phyloP scores from a whole-genome alignment of 768 basidiomycete genomes.

The Tephrocybe sp. region DNA sequence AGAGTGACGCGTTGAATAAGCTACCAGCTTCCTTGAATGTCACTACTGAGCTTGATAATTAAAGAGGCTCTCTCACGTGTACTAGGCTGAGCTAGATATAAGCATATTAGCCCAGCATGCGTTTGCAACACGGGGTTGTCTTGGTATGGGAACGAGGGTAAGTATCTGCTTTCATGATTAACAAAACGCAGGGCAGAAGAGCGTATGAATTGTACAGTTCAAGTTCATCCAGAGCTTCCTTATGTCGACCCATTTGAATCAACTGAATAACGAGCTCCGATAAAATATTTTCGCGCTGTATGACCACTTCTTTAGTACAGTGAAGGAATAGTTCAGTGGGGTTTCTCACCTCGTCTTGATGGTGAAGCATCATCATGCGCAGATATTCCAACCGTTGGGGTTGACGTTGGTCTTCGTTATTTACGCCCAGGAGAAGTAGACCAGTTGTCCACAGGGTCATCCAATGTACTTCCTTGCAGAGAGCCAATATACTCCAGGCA shows the following conservation, averaged over 20 bases:
- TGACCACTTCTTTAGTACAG: neutral
- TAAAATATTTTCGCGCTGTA: slow-evolving; percentile 70
- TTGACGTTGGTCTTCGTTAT: slow-evolving; percentile 24
- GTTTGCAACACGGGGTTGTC: slow-evolving; percentile 77
- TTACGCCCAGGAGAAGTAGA: slow-evolving; percentile 48
- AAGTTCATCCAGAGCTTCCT: slow-evolving; percentile 79
- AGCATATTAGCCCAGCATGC: slow-evolving; percentile 75
- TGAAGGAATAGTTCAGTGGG: neutral
- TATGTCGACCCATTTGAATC: slow-evolving; percentile 52
- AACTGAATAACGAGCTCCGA: slow-evolving; percentile 72
- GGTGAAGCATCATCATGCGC: slow-evolving; percentile 67
- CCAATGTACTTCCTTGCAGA: slow-evolving; percentile 81
- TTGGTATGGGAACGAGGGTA: slow-evolving; percentile 85
- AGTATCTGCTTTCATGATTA: slow-evolving; percentile 49
- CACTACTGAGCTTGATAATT: neutral
- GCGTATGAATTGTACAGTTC: slow-evolving; percentile 58
- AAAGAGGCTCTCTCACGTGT: slow-evolving; percentile 10
- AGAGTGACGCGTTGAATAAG: slow-evolving; percentile 28
- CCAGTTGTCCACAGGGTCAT: slow-evolving; percentile 66
- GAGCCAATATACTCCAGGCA: slow-evolving; percentile 72
- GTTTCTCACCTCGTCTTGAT: slow-evolving; percentile 57
- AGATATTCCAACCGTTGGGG: slow-evolving; percentile 55
- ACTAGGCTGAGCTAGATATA: slow-evolving; percentile 54
- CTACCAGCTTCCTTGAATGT: slow-evolving; percentile 5
- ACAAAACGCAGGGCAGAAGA: neutral